Conservation (phyloP, 2,329 filamentous ascomycete species). For the Aspergillus sp. region DNA sequence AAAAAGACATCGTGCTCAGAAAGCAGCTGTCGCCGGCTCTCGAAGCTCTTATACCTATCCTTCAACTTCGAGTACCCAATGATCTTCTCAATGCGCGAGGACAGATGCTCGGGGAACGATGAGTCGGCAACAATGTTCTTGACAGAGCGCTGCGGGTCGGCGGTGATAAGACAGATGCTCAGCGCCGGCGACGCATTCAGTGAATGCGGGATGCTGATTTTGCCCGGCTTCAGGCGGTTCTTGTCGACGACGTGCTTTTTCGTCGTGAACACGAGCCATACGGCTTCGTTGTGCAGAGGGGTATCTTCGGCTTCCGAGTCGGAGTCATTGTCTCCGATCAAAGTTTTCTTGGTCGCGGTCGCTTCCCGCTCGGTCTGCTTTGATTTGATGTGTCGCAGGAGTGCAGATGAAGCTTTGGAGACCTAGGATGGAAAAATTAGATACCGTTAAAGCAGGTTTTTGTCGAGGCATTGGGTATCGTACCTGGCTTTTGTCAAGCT, state of each 20-base stretch:
- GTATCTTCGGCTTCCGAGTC: conserved; percentile 48
- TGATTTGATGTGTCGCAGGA: conserved; percentile 58
- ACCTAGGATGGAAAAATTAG: conserved; percentile 44
- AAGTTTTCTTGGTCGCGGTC: conserved; percentile 52
- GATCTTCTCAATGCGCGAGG: conserved; percentile 69
- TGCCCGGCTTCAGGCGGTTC: conserved; percentile 77
- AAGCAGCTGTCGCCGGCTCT: conserved; percentile 78
- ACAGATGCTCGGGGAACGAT: conserved; percentile 66
- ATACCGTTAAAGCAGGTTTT: neutral
- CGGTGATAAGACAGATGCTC: conserved; percentile 82
- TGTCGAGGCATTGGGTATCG: conserved; percentile 3
- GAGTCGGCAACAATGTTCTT: conserved; percentile 81
- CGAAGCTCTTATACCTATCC: conserved; percentile 84
- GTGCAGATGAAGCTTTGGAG: conserved; percentile 58
- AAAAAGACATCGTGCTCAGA: conserved; percentile 91
- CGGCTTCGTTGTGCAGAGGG: conserved; percentile 49
- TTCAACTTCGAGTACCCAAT: conserved; percentile 85
- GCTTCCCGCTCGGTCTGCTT: conserved; percentile 50
- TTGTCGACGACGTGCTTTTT: conserved; percentile 71
- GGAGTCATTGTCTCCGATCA: conserved; percentile 51
- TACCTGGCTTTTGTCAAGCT: conserved; percentile 50
- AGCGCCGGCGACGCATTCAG: conserved; percentile 66
- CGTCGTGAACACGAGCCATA: conserved; percentile 64
- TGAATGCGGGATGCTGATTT: conserved; percentile 75
- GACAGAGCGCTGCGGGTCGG: conserved; percentile 78